Evolutionary conservation across 1,139 yeast species (phyloP).

Genomic region (Saccharomyces hybrid): DNA sequence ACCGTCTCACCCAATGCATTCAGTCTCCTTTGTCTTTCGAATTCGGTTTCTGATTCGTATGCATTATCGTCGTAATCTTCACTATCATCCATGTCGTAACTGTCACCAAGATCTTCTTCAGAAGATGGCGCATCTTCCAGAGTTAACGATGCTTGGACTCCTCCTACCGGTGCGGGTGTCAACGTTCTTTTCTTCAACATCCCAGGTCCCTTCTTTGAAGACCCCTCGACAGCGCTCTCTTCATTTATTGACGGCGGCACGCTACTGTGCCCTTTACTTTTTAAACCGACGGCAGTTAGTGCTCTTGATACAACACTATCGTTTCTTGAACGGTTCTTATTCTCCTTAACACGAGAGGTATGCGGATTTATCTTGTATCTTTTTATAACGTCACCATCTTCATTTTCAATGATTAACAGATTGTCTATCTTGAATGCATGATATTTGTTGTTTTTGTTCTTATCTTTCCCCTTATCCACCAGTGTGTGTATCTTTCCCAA

Average conservation of each 20-base stretch:
- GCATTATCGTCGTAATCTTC: constrained; percentile 28
- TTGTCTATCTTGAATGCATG: constrained; percentile 61
- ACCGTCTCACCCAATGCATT: constrained; percentile 66
- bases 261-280: constrained; percentile 21
- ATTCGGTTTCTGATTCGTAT: constrained; percentile 47
- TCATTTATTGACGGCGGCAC: constrained; percentile 5
- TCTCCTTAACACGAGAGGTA: constrained; percentile 11
- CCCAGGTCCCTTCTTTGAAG: constrained; percentile 7
- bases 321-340: constrained; percentile 7
- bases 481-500: constrained; percentile 5
- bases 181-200: neutral
- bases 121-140: constrained; percentile 6
- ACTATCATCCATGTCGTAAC: constrained; percentile 17
- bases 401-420: constrained; percentile 75
- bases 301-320: constrained; percentile 33
- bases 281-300: constrained; percentile 46
- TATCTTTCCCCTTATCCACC: constrained; percentile 8
- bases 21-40: constrained; percentile 67
- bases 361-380: constrained; percentile 68
- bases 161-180: constrained; percentile 7
- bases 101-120: constrained; percentile 3
- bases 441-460: constrained; percentile 30
- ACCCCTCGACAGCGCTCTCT: constrained; percentile 8
- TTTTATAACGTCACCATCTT: constrained; percentile 84
- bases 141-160: constrained; percentile 2